Conservation (phyloP, 2,329 filamentous ascomycete species). For the Fusarium domesticum region DNA sequence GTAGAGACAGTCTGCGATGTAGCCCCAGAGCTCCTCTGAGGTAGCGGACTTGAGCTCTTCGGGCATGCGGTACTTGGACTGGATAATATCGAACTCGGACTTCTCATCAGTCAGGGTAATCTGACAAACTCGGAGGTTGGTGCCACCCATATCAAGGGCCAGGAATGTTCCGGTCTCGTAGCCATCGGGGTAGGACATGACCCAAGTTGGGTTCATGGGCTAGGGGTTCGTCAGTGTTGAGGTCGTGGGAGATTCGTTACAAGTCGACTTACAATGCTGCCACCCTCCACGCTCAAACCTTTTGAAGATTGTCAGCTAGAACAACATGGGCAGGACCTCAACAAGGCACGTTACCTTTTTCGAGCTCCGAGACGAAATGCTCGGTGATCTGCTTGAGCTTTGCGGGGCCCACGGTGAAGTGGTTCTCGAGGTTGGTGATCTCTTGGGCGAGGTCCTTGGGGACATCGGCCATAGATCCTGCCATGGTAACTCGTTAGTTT, state of each 20-base stretch:
- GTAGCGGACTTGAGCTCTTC: slow-evolving; percentile 85
- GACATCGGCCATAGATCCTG: slow-evolving; percentile 88
- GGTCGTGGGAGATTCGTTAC: neutral
- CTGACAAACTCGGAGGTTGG: slow-evolving; percentile 91
- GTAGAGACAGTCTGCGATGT: slow-evolving; percentile 87
- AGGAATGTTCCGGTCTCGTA: slow-evolving; percentile 84
- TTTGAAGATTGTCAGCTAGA: slow-evolving; percentile 13
- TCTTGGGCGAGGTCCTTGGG: slow-evolving; percentile 77
- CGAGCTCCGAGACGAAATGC: slow-evolving; percentile 85
- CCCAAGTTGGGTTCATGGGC: slow-evolving; percentile 99
- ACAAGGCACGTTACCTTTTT: slow-evolving; percentile 60
- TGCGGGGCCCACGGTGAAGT: slow-evolving; percentile 72
- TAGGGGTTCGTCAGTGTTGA: slow-evolving; percentile 37
- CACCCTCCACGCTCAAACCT: slow-evolving; percentile 83
- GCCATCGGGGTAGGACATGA: slow-evolving; percentile 84
- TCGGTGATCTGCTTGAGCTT: slow-evolving; percentile 89
- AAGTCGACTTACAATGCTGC: slow-evolving; percentile 75
- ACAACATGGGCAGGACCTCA: neutral
- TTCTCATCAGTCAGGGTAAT: slow-evolving; percentile 84
- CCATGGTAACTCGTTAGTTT: slow-evolving; percentile 18
- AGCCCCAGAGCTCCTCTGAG: slow-evolving; percentile 87
- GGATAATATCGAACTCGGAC: slow-evolving; percentile 90
- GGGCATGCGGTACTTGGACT: slow-evolving; percentile 94
- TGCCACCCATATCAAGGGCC: slow-evolving; percentile 93
- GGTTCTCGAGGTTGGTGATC: slow-evolving; percentile 78